Evolutionary conservation across 345 rosid species (phyloP), one percentile per base, ranked within the genome.

Genomic region (Hirschfeldia incana): DNA sequence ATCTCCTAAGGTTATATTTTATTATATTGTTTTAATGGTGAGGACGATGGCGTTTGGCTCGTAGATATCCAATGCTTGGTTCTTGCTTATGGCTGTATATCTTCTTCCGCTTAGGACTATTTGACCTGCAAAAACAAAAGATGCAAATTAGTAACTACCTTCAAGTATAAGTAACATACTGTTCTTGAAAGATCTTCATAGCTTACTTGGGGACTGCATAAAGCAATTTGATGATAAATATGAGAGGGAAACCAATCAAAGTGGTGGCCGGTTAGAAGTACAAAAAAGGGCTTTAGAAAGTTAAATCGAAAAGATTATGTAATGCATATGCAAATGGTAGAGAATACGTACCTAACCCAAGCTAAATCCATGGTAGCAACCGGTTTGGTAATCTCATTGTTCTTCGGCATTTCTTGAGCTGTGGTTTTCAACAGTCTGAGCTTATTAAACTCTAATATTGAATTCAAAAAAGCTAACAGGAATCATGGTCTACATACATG

Each of bases 271-370:
- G 37, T 34, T 34, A 5, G 37, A 34, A 33, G 36, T 3, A 33
- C 36, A 33, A 37, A 10, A 80, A 29, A 29, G 49, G 10, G 12
- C 9, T 67, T 37, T 4, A 29, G 5, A 73, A 5, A 46, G 55
- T 21, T 66, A 1, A 30, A 5, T 61, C 28, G 21, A 39, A 15
- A 15, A 30, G 3, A 11, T 21, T 49, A 44, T 33, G 0, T 39
- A 55, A 39, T 8, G 32, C 10, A 32, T 30, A 58, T 15, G 36
- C 15, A 46, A 26, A 62, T 39, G 37, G 57, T 51, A 2, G 57
- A 11, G 44, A 79, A 46, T 28, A 73, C 85, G 72, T 86, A 86
- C 77, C 61, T 78, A 72, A 82, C 76, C 89, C 87, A 86, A 15
- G 87, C 85, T 51, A 84, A 67, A 58, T 86, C 87, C 80, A 84